Percentiles rank a stretch among this genome's conserved stretches.
phyloP scores from a whole-genome alignment of 2,329 filamentous ascomycete genomes.

The Dichotomopilus funicola region DNA sequence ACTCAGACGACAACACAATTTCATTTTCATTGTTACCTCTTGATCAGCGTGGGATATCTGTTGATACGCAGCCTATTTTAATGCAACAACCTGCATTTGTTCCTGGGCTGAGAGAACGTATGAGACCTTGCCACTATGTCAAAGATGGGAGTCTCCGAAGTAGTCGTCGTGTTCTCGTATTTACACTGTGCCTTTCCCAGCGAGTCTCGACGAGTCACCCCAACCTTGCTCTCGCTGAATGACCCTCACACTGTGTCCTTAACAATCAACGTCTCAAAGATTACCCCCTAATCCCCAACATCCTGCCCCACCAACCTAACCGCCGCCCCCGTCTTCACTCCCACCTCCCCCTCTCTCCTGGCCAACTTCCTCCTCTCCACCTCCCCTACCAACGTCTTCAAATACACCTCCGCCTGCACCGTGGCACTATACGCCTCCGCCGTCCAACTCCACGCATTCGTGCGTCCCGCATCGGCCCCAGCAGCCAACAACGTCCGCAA shows the following conservation, averaged over 20 bases:
- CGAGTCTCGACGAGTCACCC: too few relatives aligned
- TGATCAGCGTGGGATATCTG: too few relatives aligned
- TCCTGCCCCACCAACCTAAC: constrained; percentile 19
- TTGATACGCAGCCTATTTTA: too few relatives aligned
- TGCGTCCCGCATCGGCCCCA: constrained; percentile 65
- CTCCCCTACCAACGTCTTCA: constrained; percentile 69
- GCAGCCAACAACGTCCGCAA: constrained; percentile 70
- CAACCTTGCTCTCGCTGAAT: too few relatives aligned
- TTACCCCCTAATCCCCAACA: not conserved
- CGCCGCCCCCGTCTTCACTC: constrained; percentile 1
- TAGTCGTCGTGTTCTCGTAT: not conserved
- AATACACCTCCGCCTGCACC: constrained; percentile 76
- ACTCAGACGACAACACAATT: too few relatives aligned
- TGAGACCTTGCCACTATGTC: too few relatives aligned
- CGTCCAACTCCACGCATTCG: constrained; percentile 74
- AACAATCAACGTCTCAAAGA: too few relatives aligned
- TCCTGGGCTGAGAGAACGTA: too few relatives aligned
- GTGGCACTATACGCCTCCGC: constrained; percentile 78
- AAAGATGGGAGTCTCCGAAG: too few relatives aligned
- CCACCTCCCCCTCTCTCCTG: not conserved
- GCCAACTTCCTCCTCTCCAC: constrained; percentile 48
- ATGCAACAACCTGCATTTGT: too few relatives aligned
- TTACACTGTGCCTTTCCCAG: not conserved
- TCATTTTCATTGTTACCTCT: too few relatives aligned
- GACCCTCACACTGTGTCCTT: too few relatives aligned